Conservation (phyloP, 139 green algal species). For the Choricystis sp. region DNA sequence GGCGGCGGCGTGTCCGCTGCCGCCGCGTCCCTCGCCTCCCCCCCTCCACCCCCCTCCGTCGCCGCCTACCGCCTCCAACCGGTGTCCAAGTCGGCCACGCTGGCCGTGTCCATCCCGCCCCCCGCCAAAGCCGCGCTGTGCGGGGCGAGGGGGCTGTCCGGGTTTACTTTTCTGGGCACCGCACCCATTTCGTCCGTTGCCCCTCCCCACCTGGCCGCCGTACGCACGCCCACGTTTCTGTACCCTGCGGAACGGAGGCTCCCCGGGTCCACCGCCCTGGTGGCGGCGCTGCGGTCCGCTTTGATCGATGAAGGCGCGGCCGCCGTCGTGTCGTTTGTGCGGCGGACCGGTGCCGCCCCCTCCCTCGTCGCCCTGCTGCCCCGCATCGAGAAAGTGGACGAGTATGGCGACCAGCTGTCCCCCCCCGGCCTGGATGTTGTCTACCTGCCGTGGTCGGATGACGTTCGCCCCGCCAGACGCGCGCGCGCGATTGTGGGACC, state of each 20-base stretch:
- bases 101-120: background rate
- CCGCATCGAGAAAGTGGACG: constrained; percentile 5
- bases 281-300: background rate
- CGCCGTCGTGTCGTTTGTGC: background rate
- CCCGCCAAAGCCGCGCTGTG: background rate
- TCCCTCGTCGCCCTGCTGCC: constrained; percentile 8
- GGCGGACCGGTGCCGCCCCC: too few relatives aligned
- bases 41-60: too few relatives aligned
- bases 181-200: too few relatives aligned
- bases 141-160: too few relatives aligned
- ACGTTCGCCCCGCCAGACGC: background rate
- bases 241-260: too few relatives aligned
- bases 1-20: too few relatives aligned
- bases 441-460: background rate
- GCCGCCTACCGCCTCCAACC: too few relatives aligned
- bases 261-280: too few relatives aligned
- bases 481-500: background rate
- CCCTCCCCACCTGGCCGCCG: too few relatives aligned
- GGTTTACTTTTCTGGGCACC: background rate
- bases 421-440: constrained; percentile 3
- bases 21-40: too few relatives aligned
- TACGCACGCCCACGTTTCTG: background rate
- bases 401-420: constrained; percentile 1
- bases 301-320: background rate
- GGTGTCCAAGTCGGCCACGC: background rate